Evolutionary conservation across 352 stramenopile species (phyloP), one percentile per base, ranked within the genome.

Genomic region (Globisporangium spinosum): DNA sequence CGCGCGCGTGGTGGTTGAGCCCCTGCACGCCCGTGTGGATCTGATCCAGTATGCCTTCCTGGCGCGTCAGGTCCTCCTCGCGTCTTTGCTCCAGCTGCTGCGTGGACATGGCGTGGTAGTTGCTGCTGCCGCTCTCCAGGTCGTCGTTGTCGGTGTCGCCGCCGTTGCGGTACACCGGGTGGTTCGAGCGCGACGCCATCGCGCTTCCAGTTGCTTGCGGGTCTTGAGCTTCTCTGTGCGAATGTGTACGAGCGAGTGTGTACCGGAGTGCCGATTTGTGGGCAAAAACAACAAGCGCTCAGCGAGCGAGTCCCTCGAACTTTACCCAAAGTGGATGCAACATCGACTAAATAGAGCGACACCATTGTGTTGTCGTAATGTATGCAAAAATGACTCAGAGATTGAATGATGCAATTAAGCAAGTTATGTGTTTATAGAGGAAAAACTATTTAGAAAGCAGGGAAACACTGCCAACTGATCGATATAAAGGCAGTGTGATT

Each of bases 1-100:
- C 85, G 25, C 89, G 79, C 49, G 87, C 87, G 56, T 95, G 84
- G 75, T 90, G 85, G 81, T 91, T 91, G 6, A 95, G 79, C 1
- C 82, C 80, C 69, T 87, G 81, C 29, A 93, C 87, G 57, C 87
- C 87, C 56, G 72, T 77, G 70, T 92, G 81, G 60, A 95, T 89
- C 63, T 93, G 72, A 68, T 95, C 87, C 29, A 95, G 78, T 70
- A 86, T 59, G 25, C 75, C 82, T 66, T 95, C 87, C 70, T 95
- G 87, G 6, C 78, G 69, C 40, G 78, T 71, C 34, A 85, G 59
- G 65, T 93, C 82, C 1, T 89, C 74, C 2, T 76, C 65, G 47
- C 81, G 83, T 7, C 77, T 81, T 45, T 60, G 70, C 58, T 91
- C 85, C 38, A 91, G 78, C 70, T 93, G 77, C 70, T 93, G 85